Conservation (phyloP, 306 rosid species). For the Psophocarpus tetragonolobus region DNA sequence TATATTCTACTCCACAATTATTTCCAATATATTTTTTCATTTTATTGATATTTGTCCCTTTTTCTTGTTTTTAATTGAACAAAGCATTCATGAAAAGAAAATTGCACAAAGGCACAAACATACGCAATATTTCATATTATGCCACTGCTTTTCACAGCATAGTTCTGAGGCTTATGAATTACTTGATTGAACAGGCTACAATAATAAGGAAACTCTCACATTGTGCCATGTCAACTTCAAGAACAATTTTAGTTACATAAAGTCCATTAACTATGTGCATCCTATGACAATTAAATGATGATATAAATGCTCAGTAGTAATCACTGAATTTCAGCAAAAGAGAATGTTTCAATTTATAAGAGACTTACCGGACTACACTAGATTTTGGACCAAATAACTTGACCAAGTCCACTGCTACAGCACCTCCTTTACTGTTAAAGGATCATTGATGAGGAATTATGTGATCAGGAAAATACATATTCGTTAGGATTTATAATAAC, state of each 20-base stretch:
- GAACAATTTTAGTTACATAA: background rate
- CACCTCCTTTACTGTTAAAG: conserved; percentile 68
- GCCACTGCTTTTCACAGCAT: background rate
- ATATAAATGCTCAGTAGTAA: conserved; percentile 6
- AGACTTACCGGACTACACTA: conserved; percentile 80
- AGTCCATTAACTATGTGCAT: background rate
- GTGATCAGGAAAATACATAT: conserved; percentile 2
- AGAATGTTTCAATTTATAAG: background rate
- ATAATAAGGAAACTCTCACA: background rate
- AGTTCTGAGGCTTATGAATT: background rate
- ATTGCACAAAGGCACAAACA: conserved; percentile 15
- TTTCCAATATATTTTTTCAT: background rate
- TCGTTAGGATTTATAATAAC: background rate
- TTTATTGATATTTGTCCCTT: conserved; percentile 8
- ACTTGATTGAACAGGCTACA: background rate
- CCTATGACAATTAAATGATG: background rate
- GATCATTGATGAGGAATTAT: conserved; percentile 11
- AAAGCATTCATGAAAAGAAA: too few relatives aligned
- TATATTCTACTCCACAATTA: background rate
- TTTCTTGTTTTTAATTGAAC: background rate
- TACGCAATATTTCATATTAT: background rate
- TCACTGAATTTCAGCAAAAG: background rate
- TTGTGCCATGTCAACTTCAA: background rate
- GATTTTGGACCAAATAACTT: conserved; percentile 87
- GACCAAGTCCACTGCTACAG: conserved; percentile 79